A percentile compares a stretch with the other conserved stretches of the same genome.
These are phyloP conservation scores for Cinchona pubescens DNA, from an alignment of 257 asterid genomes.

Conservation along the genomic window DNA sequence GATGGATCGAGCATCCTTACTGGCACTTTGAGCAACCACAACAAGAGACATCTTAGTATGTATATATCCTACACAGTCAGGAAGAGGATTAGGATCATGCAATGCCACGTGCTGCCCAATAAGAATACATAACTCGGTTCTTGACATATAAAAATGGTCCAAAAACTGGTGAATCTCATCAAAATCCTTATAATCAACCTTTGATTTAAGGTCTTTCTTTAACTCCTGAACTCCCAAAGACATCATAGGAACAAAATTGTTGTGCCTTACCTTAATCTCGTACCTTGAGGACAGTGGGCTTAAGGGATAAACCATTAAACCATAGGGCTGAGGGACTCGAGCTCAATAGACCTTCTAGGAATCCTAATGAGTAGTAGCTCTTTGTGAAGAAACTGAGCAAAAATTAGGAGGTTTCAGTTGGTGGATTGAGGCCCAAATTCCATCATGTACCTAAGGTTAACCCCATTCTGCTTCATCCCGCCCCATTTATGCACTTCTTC, in stretches of 20 bases:
- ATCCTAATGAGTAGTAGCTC: constrained; percentile 86
- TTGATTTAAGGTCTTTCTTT: constrained; percentile 62
- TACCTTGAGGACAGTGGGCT: constrained; percentile 81
- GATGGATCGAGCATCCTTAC: constrained; percentile 83
- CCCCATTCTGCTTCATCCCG: constrained; percentile 76
- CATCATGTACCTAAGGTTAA: constrained; percentile 88
- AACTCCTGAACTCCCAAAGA: constrained; percentile 96
- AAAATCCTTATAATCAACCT: constrained; percentile 50
- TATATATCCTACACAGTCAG: constrained; percentile 81
- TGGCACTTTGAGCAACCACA: constrained; percentile 74
- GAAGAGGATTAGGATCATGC: constrained; percentile 86
- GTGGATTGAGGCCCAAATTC: constrained; percentile 79
- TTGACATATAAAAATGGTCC: constrained; percentile 89
- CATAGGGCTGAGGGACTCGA: constrained; percentile 76
- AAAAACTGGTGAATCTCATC: constrained; percentile 83
- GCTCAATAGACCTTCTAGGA: constrained; percentile 87
- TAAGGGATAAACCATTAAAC: constrained; percentile 65
- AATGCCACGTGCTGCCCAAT: constrained; percentile 97
- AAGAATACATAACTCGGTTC: constrained; percentile 97
- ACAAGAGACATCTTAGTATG: constrained; percentile 93
- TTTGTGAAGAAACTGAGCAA: constrained; percentile 81
- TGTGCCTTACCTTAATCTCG: constrained; percentile 92
- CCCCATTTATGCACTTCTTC: constrained; percentile 78
- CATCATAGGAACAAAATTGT: constrained; percentile 95
- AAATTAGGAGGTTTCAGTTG: constrained; percentile 58